Conservation (phyloP, 768 basidiomycete genomes). For the Terana coerulea region DNA sequence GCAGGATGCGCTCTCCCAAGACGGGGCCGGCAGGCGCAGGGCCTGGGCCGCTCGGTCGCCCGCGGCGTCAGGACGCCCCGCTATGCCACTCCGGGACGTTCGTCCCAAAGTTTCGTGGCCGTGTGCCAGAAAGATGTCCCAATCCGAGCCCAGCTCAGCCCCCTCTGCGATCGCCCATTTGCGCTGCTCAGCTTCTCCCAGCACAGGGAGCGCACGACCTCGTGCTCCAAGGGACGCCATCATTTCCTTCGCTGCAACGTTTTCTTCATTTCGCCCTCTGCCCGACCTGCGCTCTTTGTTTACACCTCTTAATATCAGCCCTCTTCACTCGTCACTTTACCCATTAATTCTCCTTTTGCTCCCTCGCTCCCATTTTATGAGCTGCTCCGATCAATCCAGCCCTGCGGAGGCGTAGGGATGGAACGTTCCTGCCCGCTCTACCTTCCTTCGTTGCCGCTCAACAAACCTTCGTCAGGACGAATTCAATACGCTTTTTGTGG, state of each 20-base stretch:
- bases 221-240: constrained; percentile 14
- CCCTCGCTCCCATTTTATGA: constrained; percentile 5
- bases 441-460: constrained; percentile 6
- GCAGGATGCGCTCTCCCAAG: background rate
- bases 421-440: constrained; percentile 6
- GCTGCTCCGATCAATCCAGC: constrained; percentile 13
- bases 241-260: constrained; percentile 36
- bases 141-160: background rate
- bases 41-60: constrained; percentile 6
- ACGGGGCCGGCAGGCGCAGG: background rate
- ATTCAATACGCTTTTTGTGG: background rate
- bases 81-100: constrained; percentile 5
- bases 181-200: background rate
- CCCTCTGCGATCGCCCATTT: background rate
- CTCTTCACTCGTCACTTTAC: background rate
- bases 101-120: constrained; percentile 5
- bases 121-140: constrained; percentile 11
- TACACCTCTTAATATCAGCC: background rate
- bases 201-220: constrained; percentile 15
- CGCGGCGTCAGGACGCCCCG: constrained; percentile 1
- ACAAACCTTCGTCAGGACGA: background rate
- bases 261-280: constrained; percentile 39
- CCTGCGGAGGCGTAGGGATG: constrained; percentile 6
- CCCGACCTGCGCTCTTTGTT: constrained; percentile 10
- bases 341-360: constrained; percentile 4